A percentile compares a stretch with the other conserved stretches of the same genome.
Conservation (phyloP, 164 flowering plant species). For the Tetrastigma voinierianum region DNA sequence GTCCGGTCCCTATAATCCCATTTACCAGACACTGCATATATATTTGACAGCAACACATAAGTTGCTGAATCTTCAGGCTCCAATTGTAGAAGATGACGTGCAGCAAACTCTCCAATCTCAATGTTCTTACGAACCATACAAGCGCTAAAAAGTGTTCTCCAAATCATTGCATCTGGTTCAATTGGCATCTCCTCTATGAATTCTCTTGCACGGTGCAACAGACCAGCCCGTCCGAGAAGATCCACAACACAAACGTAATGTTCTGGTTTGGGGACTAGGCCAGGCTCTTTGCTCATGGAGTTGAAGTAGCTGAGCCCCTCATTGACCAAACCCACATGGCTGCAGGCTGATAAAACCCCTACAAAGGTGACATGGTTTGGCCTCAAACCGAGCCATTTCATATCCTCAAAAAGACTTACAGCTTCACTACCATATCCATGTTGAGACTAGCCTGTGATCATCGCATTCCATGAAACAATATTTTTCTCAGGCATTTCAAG, state of each 20-base stretch:
- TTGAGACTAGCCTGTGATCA: conserved; percentile 41
- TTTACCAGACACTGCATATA: conserved; percentile 35
- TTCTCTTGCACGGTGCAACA: conserved; percentile 26
- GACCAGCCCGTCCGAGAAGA: conserved; percentile 39
- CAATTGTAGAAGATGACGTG: conserved; percentile 29
- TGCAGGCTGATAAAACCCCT: conserved; percentile 42
- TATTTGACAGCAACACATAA: conserved; percentile 41
- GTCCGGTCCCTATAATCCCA: conserved; percentile 30
- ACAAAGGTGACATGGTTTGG: conserved; percentile 37
- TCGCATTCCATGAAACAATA: conserved; percentile 42
- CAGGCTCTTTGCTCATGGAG: conserved; percentile 33
- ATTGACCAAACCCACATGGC: conserved; percentile 39
- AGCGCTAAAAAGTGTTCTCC: conserved; percentile 47
- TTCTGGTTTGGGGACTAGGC: conserved; percentile 36
- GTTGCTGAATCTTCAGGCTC: conserved; percentile 47
- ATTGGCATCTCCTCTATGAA: conserved; percentile 40
- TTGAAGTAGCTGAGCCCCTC: conserved; percentile 34
- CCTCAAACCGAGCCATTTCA: conserved; percentile 19
- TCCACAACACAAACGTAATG: conserved; percentile 46
- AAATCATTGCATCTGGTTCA: conserved; percentile 37
- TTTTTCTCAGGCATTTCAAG: conserved; percentile 27
- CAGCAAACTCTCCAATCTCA: conserved; percentile 39
- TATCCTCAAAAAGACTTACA: conserved; percentile 30
- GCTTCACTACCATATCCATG: conserved; percentile 39
- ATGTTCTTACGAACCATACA: conserved; percentile 32